Evolutionary conservation across 148 eudicot species (phyloP), one percentile per base, ranked within the genome.

Genomic region (Rhododendron ovatum): DNA sequence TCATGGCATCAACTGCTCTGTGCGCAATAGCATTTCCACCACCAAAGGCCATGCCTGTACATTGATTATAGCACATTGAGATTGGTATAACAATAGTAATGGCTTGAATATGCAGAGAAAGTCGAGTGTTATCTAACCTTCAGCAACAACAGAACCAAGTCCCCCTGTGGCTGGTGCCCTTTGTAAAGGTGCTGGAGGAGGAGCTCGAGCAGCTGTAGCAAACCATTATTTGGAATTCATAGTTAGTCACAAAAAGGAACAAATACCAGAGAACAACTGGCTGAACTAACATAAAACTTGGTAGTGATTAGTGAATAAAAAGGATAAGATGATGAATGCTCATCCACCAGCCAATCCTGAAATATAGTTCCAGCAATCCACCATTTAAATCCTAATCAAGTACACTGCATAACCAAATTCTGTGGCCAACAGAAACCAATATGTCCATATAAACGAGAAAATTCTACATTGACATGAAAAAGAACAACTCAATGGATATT

Each of bases 11-110:
- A 14, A 63, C 79, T 9, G 80, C 88, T 67, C 83, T 76, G 75
- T 87, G 86, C 9, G 83, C 88, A 24, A 87, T 78, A 50, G 88
- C 86, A 78, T 48, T 87, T 55, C 88, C 88, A 65, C 50, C 61
- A 83, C 88, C 88, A 63, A 87, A 87, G 30, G 86, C 83, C 88
- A 87, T 83, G 11, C 88, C 88, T 87, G 76, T 43, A 71, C 39
- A 63, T 63, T 71, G 69, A 82, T 39, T 20, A 61, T 37, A 37
- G 24, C 28, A 22, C n/a, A 41, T 24, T 22, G 53, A 82, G 53
- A 3, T 13, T 12, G 37, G 30, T n/a, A 79, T 79, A 48, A 12
- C 4, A 26, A 37, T 79, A 78, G 10, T 5, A 75, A 24, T 61
- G 30, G 39, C 43, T 39, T 22, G 41, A 33, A 85, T 39, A n/a